Evolutionary conservation across 2,329 filamentous ascomycete genomes (phyloP).

Genomic region (Fusarium tjaetaba): DNA sequence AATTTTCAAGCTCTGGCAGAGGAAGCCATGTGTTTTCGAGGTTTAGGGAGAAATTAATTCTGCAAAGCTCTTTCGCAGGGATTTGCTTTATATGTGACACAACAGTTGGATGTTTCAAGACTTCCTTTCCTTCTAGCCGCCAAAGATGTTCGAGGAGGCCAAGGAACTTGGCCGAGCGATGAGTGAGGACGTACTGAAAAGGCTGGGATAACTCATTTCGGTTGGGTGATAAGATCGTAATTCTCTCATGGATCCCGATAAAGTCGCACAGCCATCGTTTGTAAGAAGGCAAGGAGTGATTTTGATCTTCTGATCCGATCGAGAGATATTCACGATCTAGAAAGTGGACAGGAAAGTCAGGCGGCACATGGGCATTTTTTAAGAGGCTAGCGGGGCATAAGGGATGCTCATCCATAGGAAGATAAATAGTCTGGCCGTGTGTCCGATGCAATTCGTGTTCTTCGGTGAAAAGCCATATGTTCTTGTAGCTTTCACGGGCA

Average conservation of each 20-base stretch:
- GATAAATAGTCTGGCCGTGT: background rate
- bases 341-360: background rate
- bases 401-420: background rate
- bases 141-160: constrained; percentile 25
- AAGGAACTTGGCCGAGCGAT: background rate
- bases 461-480: fast-evolving
- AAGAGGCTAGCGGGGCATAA: constrained; percentile 18
- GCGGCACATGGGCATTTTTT: background rate
- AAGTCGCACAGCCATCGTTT: constrained; percentile 10
- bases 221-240: constrained; percentile 4
- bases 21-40: constrained; percentile 26
- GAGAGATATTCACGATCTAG: background rate
- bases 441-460: fast-evolving
- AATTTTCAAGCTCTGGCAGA: background rate
- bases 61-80: background rate
- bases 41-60: background rate
- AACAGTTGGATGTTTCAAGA: background rate
- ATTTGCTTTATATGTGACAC: background rate
- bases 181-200: constrained; percentile 14
- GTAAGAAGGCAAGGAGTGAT: background rate
- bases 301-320: background rate
- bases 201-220: background rate
- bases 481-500: fast-evolving
- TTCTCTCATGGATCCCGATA: background rate
- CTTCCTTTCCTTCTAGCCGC: background rate